Evolutionary conservation across 805 yeast species (phyloP).

Genomic region (Cyberlindnera maritima): DNA sequence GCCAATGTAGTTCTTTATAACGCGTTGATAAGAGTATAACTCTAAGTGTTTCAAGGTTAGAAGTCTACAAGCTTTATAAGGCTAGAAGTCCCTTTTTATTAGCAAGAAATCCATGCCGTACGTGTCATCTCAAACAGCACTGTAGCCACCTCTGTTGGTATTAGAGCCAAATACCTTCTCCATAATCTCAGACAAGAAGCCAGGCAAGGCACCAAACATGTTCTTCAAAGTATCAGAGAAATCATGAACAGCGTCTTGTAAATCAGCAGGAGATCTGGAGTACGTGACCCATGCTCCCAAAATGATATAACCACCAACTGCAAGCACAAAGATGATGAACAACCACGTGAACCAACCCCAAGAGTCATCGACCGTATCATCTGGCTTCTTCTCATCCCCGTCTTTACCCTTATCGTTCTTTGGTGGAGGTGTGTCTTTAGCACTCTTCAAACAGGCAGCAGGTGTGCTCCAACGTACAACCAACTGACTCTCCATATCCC

Average conservation of each 20-base stretch:
- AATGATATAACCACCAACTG: slow-evolving; percentile 66
- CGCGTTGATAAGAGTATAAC: too few species aligned
- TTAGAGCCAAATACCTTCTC: slow-evolving; percentile 63
- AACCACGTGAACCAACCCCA: slow-evolving; percentile 86
- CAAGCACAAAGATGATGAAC: slow-evolving; percentile 69
- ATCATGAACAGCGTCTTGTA: slow-evolving; percentile 71
- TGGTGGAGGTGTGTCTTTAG: slow-evolving; percentile 28
- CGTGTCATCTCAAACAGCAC: slow-evolving; percentile 65
- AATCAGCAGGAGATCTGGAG: slow-evolving; percentile 62
- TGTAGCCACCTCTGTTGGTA: slow-evolving; percentile 80
- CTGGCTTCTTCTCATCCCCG: slow-evolving; percentile 19
- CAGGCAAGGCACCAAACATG: slow-evolving; percentile 57
- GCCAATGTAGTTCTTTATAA: too few species aligned
- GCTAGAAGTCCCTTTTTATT: too few species aligned
- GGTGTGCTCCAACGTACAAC: slow-evolving; percentile 37
- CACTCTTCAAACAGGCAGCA: slow-evolving; percentile 39
- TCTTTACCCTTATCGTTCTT: slow-evolving; percentile 27
- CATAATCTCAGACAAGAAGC: slow-evolving; percentile 63
- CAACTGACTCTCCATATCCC: slow-evolving; percentile 25
- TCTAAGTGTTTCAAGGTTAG: too few species aligned
- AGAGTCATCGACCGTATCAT: slow-evolving; percentile 32
- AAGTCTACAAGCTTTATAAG: too few species aligned
- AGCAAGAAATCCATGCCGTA: neutral
- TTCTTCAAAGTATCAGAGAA: slow-evolving; percentile 66
- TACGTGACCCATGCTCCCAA: slow-evolving; percentile 76